A percentile compares a stretch with the other conserved stretches of the same genome.
phyloP scores from a whole-genome alignment of 2,329 filamentous ascomycete species.

The Scytalidium sp. region DNA sequence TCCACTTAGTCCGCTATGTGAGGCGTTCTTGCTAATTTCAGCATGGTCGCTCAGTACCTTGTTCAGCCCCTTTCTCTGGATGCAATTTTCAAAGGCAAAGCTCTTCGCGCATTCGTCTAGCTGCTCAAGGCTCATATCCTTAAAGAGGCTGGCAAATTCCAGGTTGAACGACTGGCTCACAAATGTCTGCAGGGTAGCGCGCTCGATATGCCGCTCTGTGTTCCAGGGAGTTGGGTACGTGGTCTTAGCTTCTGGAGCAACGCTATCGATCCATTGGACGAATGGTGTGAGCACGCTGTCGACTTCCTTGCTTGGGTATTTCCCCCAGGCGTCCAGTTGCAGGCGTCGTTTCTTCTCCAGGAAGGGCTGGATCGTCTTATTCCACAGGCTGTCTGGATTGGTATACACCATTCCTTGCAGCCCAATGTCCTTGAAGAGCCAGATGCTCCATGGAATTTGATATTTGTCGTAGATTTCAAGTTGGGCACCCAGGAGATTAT shows the following conservation, averaged over 20 bases:
- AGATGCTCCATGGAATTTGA: conserved; percentile 54
- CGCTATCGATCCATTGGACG: no score
- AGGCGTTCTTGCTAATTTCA: no score
- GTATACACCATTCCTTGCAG: conserved; percentile 54
- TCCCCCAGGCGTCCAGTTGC: conserved; percentile 55
- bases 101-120: conserved; percentile 37
- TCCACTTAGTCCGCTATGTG: no score
- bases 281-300: conserved; percentile 40
- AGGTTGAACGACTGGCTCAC: conserved; percentile 47
- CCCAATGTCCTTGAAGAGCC: conserved; percentile 57
- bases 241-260: no score
- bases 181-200: conserved; percentile 47
- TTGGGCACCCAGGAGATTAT: conserved; percentile 44
- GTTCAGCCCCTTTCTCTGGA: conserved; percentile 34
- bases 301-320: conserved; percentile 39
- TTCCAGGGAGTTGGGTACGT: no score
- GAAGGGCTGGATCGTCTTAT: conserved; percentile 47
- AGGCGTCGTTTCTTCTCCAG: conserved; percentile 52
- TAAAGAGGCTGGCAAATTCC: conserved; percentile 55
- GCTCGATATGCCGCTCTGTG: conserved; percentile 44
- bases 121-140: conserved; percentile 45
- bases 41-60: conserved; percentile 28
- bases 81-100: conserved; percentile 21
- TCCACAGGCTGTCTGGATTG: conserved; percentile 43
- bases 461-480: conserved; percentile 41